Evolutionary conservation across 495 filamentous ascomycete species (phyloP).

Genomic region (Annulohypoxylon nitens): DNA sequence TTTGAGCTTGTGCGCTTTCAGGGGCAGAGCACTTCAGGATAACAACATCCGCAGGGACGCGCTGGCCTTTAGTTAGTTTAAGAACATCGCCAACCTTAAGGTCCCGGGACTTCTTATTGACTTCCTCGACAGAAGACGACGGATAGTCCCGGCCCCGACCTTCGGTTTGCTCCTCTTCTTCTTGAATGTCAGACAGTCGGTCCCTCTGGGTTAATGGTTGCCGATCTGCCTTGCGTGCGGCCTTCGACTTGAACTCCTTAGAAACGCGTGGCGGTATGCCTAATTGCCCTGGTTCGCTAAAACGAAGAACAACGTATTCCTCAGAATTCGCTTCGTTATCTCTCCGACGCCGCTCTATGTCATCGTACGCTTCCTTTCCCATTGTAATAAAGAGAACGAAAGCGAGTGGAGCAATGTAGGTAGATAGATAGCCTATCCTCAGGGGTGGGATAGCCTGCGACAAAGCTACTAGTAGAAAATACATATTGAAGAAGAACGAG

Average conservation of each 20-base stretch:
- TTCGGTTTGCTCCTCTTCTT: constrained; percentile 66
- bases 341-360: constrained; percentile 84
- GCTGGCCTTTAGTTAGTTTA: constrained; percentile 88
- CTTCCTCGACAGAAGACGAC: constrained; percentile 67
- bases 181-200: constrained; percentile 65
- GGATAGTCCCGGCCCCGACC: constrained; percentile 55
- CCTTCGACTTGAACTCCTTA: constrained; percentile 55
- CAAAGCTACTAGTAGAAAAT: constrained; percentile 94
- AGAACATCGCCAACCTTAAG: constrained; percentile 95
- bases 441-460: constrained; percentile 91
- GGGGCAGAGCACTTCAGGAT: constrained; percentile 85
- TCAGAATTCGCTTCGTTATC: constrained; percentile 97
- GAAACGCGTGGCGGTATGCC: constrained; percentile 45
- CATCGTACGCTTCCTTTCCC: constrained; percentile 96
- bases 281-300: constrained; percentile 64
- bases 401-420: constrained; percentile 91
- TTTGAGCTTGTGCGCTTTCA: constrained; percentile 61
- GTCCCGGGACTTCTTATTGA: constrained; percentile 84
- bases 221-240: constrained; percentile 52
- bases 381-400: constrained; percentile 93
- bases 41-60: constrained; percentile 93
- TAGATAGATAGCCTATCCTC: constrained; percentile 92
- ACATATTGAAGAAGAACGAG: constrained; percentile 99
- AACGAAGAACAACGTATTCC: constrained; percentile 81
- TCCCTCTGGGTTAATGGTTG: constrained; percentile 48